These are phyloP conservation scores for Allium cepa DNA, from an alignment of 106 monocot species.

Conservation along the genomic window DNA sequence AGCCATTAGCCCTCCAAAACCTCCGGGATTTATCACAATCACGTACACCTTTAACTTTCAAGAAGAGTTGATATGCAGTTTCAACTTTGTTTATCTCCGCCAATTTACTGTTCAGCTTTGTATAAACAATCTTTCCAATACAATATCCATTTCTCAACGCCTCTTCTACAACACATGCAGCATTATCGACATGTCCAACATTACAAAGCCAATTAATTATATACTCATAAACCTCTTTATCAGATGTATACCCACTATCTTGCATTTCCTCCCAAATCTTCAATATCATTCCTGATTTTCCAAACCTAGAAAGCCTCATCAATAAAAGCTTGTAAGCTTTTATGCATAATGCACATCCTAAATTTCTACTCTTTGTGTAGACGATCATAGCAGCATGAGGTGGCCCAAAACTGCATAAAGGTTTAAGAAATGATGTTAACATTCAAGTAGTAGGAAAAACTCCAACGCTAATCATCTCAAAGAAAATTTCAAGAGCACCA, in stretches of 20 bases:
- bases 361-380: constrained; percentile 65
- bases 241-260: constrained; percentile 55
- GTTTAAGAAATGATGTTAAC: constrained; percentile 64
- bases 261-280: constrained; percentile 95
- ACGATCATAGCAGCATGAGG: constrained; percentile 91
- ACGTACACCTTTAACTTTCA: constrained; percentile 68
- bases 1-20: constrained; percentile 85
- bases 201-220: constrained; percentile 89
- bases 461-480: constrained; percentile 63
- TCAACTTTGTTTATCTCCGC: constrained; percentile 81
- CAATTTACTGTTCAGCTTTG: constrained; percentile 74
- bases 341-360: constrained; percentile 61
- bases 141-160: constrained; percentile 63
- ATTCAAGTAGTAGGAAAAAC: constrained; percentile 61
- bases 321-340: constrained; percentile 94
- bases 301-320: constrained; percentile 78
- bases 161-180: constrained; percentile 72
- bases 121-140: constrained; percentile 58
- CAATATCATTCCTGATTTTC: constrained; percentile 71
- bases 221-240: constrained; percentile 83
- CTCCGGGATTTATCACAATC: constrained; percentile 36
- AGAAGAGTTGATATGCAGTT: constrained; percentile 75
- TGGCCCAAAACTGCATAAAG: constrained; percentile 85
- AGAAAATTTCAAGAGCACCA: constrained; percentile 74
- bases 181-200: constrained; percentile 68